Percentiles rank a stretch among this genome's conserved stretches.
Conservation (phyloP, 768 basidiomycete genomes). For the Candolleomyces eurysporus region DNA sequence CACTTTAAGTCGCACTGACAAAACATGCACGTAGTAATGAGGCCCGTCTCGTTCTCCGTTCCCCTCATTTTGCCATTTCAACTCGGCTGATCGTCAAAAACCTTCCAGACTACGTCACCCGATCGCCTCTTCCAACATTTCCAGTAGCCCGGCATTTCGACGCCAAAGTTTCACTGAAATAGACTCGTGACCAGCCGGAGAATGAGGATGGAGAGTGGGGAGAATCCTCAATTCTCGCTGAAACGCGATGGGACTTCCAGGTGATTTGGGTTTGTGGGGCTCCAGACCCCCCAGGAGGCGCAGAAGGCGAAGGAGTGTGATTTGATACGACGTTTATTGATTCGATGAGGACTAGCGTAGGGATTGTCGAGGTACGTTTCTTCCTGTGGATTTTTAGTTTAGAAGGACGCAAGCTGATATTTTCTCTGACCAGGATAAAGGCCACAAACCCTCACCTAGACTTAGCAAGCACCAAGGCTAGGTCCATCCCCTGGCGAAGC, state of each 20-base stretch:
- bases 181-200: too few species aligned
- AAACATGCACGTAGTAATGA: too few species aligned
- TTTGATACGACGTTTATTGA: slow-evolving; percentile 84
- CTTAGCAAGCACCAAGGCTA: slow-evolving; percentile 67
- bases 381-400: not conserved
- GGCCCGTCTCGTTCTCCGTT: too few species aligned
- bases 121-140: slow-evolving; percentile 68
- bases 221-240: too few species aligned
- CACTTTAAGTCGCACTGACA: too few species aligned
- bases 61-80: too few species aligned
- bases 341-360: slow-evolving; percentile 72
- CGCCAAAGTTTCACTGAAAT: slow-evolving; percentile 74
- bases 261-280: slow-evolving; percentile 91
- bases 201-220: too few species aligned
- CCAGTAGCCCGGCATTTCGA: slow-evolving; percentile 73
- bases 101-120: slow-evolving; percentile 65
- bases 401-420: not conserved
- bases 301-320: slow-evolving; percentile 71
- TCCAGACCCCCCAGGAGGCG: slow-evolving; percentile 78
- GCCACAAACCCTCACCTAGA: slow-evolving; percentile 63
- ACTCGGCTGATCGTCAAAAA: slow-evolving; percentile 78
- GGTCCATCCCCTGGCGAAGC: slow-evolving; percentile 27
- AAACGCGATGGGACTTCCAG: slow-evolving; percentile 79
- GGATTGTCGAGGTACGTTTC: slow-evolving; percentile 66
- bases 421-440: slow-evolving; percentile 45